These are phyloP conservation scores for Chaetoceros tenuissimus DNA, from an alignment of 108 stramenopile genomes.

Conservation along the genomic window DNA sequence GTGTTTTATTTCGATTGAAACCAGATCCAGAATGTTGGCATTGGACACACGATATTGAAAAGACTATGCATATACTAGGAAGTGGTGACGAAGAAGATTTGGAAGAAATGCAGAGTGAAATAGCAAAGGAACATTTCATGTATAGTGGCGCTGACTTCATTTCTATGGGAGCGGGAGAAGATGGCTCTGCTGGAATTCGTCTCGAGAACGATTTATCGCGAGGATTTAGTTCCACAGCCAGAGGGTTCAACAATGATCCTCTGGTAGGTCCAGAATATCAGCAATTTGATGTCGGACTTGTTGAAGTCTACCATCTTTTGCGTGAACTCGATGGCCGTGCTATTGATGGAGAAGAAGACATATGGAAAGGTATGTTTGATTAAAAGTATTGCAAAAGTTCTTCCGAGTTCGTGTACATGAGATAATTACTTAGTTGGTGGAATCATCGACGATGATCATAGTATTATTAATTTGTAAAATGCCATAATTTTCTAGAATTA, in stretches of 20 bases:
- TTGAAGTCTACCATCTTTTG: slow-evolving; percentile 56
- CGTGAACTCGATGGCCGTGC: background rate
- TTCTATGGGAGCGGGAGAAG: slow-evolving; percentile 66
- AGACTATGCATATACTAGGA: background rate
- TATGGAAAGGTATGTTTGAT: background rate
- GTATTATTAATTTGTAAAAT: too few relatives aligned
- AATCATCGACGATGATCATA: too few relatives aligned
- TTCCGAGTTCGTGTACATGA: too few relatives aligned
- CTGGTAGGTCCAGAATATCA: slow-evolving; percentile 25
- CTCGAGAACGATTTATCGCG: slow-evolving; percentile 72
- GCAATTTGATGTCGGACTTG: slow-evolving; percentile 58
- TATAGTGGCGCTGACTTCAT: slow-evolving; percentile 48
- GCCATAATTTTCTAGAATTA: too few relatives aligned
- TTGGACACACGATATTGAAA: slow-evolving; percentile 46
- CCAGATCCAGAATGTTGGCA: slow-evolving; percentile 60
- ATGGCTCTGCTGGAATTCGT: slow-evolving; percentile 58
- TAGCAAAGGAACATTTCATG: slow-evolving; percentile 61
- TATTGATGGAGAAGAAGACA: background rate
- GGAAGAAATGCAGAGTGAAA: slow-evolving; percentile 21
- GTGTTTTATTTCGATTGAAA: slow-evolving; percentile 68
- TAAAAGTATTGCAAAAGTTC: too few relatives aligned
- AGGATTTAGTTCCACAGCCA: slow-evolving; percentile 50
- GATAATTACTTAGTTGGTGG: too few relatives aligned
- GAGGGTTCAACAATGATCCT: slow-evolving; percentile 73
- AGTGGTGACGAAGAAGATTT: slow-evolving; percentile 4